Evolutionary conservation across 163 green algal genomes (phyloP).

Genomic region (Scenedesmus sp.): DNA sequence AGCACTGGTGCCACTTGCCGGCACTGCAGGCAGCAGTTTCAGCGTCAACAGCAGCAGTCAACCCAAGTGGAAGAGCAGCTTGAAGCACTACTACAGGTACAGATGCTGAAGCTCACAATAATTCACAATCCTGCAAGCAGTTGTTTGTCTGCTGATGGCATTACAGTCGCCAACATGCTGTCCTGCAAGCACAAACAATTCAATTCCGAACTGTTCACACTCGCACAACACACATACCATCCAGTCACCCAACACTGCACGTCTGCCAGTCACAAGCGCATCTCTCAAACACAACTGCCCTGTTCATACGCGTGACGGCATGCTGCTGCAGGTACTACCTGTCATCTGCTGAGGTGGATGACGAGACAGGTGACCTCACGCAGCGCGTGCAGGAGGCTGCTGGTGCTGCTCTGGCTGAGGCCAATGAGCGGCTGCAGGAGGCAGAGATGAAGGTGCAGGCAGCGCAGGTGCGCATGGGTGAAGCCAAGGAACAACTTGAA

Average conservation of each 20-base stretch:
- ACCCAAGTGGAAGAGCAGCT: slow-evolving; percentile 19
- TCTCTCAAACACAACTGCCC: neutral
- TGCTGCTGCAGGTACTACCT: slow-evolving; percentile 39
- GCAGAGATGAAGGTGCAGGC: slow-evolving; percentile 48
- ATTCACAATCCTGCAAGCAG: too few species aligned
- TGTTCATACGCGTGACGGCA: neutral
- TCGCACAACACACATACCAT: too few species aligned
- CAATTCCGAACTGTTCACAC: too few species aligned
- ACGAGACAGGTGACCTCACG: slow-evolving; percentile 2
- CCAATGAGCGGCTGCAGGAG: slow-evolving; percentile 52
- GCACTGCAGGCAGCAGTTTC: neutral
- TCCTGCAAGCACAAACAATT: too few species aligned
- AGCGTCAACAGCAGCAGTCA: slow-evolving; percentile 9
- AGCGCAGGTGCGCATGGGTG: slow-evolving; percentile 31
- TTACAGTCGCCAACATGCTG: too few species aligned
- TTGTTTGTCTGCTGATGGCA: too few species aligned
- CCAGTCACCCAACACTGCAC: too few species aligned
- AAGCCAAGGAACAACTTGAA: too few species aligned
- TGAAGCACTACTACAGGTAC: slow-evolving; percentile 43
- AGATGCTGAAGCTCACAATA: neutral
- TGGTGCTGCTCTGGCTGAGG: slow-evolving; percentile 50
- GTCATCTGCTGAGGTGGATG: slow-evolving; percentile 7
- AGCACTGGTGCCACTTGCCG: neutral
- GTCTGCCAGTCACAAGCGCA: neutral
- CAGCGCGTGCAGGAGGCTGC: slow-evolving; percentile 44